Conservation (phyloP, 768 basidiomycete species). For the Crepidotus variabilis region DNA sequence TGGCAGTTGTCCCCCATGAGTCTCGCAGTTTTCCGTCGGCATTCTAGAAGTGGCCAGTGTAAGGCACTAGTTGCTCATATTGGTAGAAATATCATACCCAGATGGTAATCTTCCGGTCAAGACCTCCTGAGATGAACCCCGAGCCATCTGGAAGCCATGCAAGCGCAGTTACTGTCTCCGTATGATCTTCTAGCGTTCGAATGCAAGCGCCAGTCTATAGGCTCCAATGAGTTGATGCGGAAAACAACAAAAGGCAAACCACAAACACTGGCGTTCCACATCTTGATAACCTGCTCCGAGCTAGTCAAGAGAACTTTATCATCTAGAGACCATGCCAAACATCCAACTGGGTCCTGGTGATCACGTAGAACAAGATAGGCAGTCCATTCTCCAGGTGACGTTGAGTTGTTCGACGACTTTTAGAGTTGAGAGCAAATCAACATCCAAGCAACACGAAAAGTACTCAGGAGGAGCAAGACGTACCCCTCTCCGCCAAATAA, state of each 20-base stretch:
- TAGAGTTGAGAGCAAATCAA: constrained; percentile 10
- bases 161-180: constrained; percentile 81
- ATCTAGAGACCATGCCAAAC: constrained; percentile 91
- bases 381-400: constrained; percentile 53
- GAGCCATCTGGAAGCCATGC: constrained; percentile 86
- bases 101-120: constrained; percentile 79
- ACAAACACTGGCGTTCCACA: constrained; percentile 87
- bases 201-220: constrained; percentile 71
- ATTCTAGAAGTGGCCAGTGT: constrained; percentile 44
- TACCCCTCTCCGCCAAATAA: constrained; percentile 87
- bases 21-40: constrained; percentile 68
- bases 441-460: constrained; percentile 1
- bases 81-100: constrained; percentile 57
- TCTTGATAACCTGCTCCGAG: constrained; percentile 74
- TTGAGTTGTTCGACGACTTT: constrained; percentile 40
- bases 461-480: constrained; percentile 22
- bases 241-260: constrained; percentile 1
- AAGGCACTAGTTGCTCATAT: constrained; percentile 5
- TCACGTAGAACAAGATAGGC: constrained; percentile 61
- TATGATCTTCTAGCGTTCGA: constrained; percentile 64
- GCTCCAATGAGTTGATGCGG: constrained; percentile 10
- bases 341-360: constrained; percentile 77
- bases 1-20: constrained; percentile 63
- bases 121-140: constrained; percentile 85
- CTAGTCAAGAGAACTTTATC: constrained; percentile 81